Percentiles rank a stretch among this genome's conserved stretches.
Evolutionary conservation across 352 stramenopile genomes (phyloP).

Genomic region (Phytophthora macrochlamydospora): DNA sequence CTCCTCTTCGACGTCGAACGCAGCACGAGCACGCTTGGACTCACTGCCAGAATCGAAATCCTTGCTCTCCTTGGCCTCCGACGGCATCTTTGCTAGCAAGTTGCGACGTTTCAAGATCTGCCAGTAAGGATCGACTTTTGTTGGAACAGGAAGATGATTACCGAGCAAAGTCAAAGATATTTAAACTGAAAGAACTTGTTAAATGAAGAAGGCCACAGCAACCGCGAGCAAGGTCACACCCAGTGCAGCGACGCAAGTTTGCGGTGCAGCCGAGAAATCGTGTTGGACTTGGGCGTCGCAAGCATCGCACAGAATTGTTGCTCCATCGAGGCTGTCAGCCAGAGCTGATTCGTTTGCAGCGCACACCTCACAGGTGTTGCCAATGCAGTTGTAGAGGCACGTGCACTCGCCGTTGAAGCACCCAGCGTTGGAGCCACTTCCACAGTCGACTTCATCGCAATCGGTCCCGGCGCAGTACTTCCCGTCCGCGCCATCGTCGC

Average conservation of each 20-base stretch:
- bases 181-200: not conserved
- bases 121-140: not conserved
- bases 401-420: conserved; percentile 61
- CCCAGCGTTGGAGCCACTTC: conserved; percentile 48
- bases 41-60: conserved; percentile 16
- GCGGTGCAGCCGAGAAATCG: conserved; percentile 21
- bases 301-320: conserved; percentile 47
- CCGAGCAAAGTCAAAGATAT: not conserved
- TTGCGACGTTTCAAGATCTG: not conserved
- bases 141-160: too few relatives aligned
- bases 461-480: conserved; percentile 56
- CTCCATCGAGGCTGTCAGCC: conserved; percentile 27
- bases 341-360: conserved; percentile 43
- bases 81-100: conserved; percentile 9
- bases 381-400: conserved; percentile 62
- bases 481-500: conserved; percentile 50
- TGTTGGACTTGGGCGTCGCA: conserved; percentile 24
- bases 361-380: conserved; percentile 47
- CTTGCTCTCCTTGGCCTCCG: conserved; percentile 36
- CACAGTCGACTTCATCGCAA: conserved; percentile 60
- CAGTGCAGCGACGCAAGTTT: not conserved
- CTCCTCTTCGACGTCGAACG: conserved; percentile 59
- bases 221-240: conserved; percentile 8
- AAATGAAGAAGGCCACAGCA: conserved; percentile 4
- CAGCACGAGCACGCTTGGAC: conserved; percentile 21